Percentiles rank a stretch among this genome's conserved stretches.
These are phyloP conservation scores for Byssochlamys sp. DNA, from an alignment of 2,329 filamentous ascomycete species.

Conservation along the genomic window DNA sequence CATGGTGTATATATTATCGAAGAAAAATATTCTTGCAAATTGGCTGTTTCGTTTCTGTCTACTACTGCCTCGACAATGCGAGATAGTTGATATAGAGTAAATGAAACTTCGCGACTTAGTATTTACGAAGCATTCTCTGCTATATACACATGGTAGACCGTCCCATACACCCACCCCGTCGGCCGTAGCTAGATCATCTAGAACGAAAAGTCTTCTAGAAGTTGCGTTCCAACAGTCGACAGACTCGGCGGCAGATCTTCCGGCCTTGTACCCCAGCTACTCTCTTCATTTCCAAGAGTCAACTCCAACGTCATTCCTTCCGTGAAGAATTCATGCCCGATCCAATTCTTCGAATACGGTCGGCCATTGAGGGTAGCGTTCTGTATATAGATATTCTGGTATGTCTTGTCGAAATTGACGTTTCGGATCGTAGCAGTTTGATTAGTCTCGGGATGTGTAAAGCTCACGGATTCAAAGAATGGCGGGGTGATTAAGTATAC, in stretches of 20 bases:
- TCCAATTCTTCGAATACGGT: constrained; percentile 55
- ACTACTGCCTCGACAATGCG: neutral
- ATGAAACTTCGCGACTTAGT: neutral
- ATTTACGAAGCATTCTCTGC: neutral
- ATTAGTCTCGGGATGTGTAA: constrained; percentile 49
- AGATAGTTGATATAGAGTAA: no score
- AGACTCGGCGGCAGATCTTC: constrained; percentile 55
- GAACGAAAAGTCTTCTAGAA: neutral
- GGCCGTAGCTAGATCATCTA: neutral
- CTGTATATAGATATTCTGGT: constrained; percentile 54
- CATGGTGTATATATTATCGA: neutral
- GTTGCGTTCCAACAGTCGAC: constrained; percentile 8
- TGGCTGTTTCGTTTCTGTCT: neutral
- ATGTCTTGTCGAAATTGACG: constrained; percentile 50
- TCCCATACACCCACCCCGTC: neutral
- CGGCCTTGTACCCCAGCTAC: constrained; percentile 52
- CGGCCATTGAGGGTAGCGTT: constrained; percentile 53
- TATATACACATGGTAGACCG: neutral
- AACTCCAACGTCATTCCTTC: constrained; percentile 56
- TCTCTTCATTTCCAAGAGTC: constrained; percentile 52
- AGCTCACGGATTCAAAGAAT: constrained; percentile 51
- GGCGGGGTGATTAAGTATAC: constrained; percentile 60
- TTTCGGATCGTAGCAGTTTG: constrained; percentile 51
- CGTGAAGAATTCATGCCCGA: constrained; percentile 58
- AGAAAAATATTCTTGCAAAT: neutral